Base-by-base conservation (phyloP, 495 filamentous ascomycete species). In the Neurospora sp. region DNA sequence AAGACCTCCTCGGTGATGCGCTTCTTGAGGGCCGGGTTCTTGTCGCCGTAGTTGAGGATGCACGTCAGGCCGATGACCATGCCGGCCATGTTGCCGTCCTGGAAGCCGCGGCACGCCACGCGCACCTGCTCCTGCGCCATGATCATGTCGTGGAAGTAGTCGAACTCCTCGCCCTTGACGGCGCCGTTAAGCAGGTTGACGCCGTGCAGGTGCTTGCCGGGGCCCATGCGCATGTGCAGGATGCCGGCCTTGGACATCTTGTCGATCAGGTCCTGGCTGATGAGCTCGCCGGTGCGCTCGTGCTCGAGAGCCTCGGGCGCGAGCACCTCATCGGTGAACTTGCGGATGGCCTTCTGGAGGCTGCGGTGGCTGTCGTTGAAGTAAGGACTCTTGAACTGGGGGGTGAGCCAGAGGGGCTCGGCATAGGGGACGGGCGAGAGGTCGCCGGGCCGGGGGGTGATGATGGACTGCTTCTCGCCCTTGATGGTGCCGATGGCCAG, bases 91-190 rank as follows among this genome's bases (percentile, higher is more conserved):
- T 86, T 85, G n/a, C 86, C 87, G 72, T 88, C 86, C 73, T 88
- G 85, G 78, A 89, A 90, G 22, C 90, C 92, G 75, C 92, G 83
- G 48, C 89, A 90, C 78, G 90, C 92, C 27, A 87, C 80, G 73
- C 93, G 88, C 12, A 87, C 86, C 75, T 91, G 80, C 81, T 97
- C 93, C 82, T 97, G 93, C 37, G 85, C 82, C 16, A 91, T 83
- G 74, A 96, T 88, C 78, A 96, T 78, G 80, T 95, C 93, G 82
- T 95, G 92, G 80, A 97, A 91, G 80, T 94, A 94, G 80, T 97
- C 93, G 76, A 93, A 96, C 74, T 96, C 92, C 83, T 93, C 88
- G 39, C 91, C 91, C 74, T 91, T 86, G 44, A 94, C 86, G 39
- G 86, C 89, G 70, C 92, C 93, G 68, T 88, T 88, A 37, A 95